A percentile compares a stretch with the other conserved stretches of the same genome.
Conservation (phyloP, 331 rosid species). For the Quercus tomentella region DNA sequence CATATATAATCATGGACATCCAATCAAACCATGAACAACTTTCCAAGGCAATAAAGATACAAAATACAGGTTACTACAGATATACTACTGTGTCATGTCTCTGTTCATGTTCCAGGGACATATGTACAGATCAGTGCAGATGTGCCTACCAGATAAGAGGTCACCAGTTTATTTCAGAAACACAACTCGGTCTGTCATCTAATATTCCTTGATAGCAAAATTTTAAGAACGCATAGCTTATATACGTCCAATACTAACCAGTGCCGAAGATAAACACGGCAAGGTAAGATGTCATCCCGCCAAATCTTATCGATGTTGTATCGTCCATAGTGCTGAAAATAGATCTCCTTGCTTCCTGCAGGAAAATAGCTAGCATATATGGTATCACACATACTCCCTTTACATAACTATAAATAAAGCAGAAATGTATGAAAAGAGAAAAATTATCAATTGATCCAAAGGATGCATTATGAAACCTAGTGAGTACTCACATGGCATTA, state of each 20-base stretch:
- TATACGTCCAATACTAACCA: constrained; percentile 48
- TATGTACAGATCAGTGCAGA: background rate
- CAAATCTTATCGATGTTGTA: constrained; percentile 79
- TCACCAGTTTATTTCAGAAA: background rate
- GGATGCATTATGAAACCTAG: no score
- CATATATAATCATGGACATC: background rate
- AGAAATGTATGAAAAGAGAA: background rate
- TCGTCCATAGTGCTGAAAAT: constrained; percentile 66
- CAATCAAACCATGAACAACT: background rate
- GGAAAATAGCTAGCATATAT: constrained; percentile 4
- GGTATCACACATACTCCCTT: background rate
- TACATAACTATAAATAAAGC: background rate
- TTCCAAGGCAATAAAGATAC: background rate
- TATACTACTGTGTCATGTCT: background rate
- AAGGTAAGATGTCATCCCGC: constrained; percentile 92
- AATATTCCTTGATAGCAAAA: background rate
- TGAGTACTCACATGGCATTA: no score
- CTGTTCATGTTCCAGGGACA: background rate
- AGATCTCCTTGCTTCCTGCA: constrained; percentile 72
- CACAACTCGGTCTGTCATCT: background rate
- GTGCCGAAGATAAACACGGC: constrained; percentile 89
- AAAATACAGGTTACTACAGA: background rate
- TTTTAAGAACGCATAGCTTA: background rate
- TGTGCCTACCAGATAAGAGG: background rate
- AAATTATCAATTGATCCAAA: background rate